Evolutionary conservation across 1,284 basidiomycete species (phyloP), one percentile per base, ranked within the genome.

Genomic region (Ustilago shanxiensis): DNA sequence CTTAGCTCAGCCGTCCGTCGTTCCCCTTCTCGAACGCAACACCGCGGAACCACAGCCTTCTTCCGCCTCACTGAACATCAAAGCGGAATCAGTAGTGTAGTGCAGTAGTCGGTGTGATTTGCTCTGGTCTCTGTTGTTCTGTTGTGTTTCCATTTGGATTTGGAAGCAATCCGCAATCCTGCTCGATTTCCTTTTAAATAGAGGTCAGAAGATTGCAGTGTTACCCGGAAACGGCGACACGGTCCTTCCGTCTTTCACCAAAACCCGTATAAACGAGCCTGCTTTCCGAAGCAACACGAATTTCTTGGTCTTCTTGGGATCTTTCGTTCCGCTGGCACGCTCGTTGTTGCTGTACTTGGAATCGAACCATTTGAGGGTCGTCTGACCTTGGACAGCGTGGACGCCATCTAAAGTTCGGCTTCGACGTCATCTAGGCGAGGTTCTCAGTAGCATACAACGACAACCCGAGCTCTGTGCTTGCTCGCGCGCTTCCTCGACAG

Each of bases 341-440:
- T n/a, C n/a, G n/a, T n/a, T n/a, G n/a, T n/a, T n/a, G n/a, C n/a
- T n/a, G n/a, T n/a, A n/a, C n/a, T n/a, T n/a, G n/a, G n/a, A 20
- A 20, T 11, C 20, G 20, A 29, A 9, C 52, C 8, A 9, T 33
- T 41, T 26, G 53, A 28, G 11, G 35, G 2, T 28, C 20, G 20
- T 13, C 37, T 44, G 18, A 26, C 24, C 14, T 41, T 29, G 22
- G n/a, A 20, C 37, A 41, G 24, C 37, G 22, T 29, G 2, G 11
- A 8, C n/a, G 14, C 29, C n/a, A 37, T 16, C 52, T 37, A 20
- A 24, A 18, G 33, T 20, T 54, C n/a, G 54, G 22, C 54, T n/a
- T 20, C 37, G 24, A 45, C n/a, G 29, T 47, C 28, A 57, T 57
- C 39, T 47, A 45, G 16, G 41, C 44, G 55, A 57, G 44, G 28